Evolutionary conservation across 495 filamentous ascomycete genomes (phyloP).

Genomic region (Clavariopsis aquatica): DNA sequence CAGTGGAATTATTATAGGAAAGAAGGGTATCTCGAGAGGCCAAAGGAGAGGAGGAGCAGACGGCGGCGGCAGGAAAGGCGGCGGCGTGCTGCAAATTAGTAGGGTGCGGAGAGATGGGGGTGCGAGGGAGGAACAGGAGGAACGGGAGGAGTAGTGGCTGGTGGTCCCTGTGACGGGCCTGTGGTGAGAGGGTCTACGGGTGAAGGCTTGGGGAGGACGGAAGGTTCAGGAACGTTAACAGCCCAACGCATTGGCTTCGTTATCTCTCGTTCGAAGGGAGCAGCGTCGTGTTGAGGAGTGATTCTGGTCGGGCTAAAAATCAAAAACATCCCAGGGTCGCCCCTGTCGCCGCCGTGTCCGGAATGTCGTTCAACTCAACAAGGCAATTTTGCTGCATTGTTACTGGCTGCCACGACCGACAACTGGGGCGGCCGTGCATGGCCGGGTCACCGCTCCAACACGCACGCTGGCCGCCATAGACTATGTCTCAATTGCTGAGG

Average conservation of each 20-base stretch:
- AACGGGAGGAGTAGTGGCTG: neutral
- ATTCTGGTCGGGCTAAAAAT: slow-evolving; percentile 22
- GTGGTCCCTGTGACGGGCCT: neutral
- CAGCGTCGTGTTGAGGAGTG: slow-evolving; percentile 22
- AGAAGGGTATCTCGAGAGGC: slow-evolving; percentile 20
- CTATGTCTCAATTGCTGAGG: too few relatives aligned
- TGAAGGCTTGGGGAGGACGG: slow-evolving; percentile 12
- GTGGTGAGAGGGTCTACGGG: slow-evolving; percentile 10
- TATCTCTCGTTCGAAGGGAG: slow-evolving; percentile 24
- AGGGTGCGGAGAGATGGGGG: neutral
- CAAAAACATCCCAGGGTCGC: neutral
- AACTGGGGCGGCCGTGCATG: neutral
- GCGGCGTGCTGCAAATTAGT: slow-evolving; percentile 20
- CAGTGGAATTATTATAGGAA: slow-evolving; percentile 14
- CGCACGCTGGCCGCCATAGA: too few relatives aligned
- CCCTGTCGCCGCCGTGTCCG: neutral
- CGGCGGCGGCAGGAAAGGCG: slow-evolving; percentile 8
- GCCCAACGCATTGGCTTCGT: slow-evolving; percentile 33
- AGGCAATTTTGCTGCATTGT: slow-evolving; percentile 10
- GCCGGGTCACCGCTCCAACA: too few relatives aligned
- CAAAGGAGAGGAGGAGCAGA: neutral
- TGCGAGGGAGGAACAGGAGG: neutral
- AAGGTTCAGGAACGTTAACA: slow-evolving; percentile 15
- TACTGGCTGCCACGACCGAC: neutral
- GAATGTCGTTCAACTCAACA: slow-evolving; percentile 15